Percentiles rank a stretch among this genome's conserved stretches.
Evolutionary conservation across 1,139 yeast species (phyloP).

Genomic region (Sugiyamaella sp.): DNA sequence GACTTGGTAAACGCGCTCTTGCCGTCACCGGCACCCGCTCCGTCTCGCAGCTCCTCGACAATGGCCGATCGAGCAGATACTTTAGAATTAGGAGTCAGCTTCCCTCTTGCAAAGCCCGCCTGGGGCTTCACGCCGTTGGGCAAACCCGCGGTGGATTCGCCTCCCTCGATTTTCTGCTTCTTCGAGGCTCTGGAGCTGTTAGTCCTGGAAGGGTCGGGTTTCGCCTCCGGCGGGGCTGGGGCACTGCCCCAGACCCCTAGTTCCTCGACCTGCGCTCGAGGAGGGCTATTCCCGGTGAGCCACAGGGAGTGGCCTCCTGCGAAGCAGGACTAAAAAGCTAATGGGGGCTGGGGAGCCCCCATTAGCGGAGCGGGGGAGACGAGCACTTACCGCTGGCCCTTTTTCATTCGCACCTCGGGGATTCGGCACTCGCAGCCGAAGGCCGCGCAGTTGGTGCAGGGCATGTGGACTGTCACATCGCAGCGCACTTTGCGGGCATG

Average conservation of each 20-base stretch:
- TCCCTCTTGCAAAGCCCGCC: conserved; percentile 2
- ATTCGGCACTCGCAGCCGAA: conserved; percentile 73
- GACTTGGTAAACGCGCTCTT: conserved; percentile 8
- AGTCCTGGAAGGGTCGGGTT: conserved; percentile 15
- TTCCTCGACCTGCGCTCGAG: conserved; percentile 3
- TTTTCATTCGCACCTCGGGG: conserved; percentile 57
- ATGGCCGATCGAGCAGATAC: conserved; percentile 23
- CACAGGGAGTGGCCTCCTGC: too few species aligned
- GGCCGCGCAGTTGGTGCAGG: conserved; percentile 76
- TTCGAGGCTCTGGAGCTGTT: conserved; percentile 2
- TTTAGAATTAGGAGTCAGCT: conserved; percentile 12
- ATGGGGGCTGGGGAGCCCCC: too few species aligned
- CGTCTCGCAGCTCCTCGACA: conserved; percentile 17
- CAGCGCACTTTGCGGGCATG: conserved; percentile 74
- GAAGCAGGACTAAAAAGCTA: too few species aligned
- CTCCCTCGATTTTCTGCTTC: conserved; percentile 5
- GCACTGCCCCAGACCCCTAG: conserved; percentile 8
- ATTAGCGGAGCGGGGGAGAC: too few species aligned
- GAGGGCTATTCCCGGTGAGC: too few species aligned
- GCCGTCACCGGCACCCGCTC: conserved; percentile 4
- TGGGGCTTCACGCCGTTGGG: not conserved
- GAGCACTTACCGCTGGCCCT: conserved; percentile 25
- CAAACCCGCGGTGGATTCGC: not conserved
- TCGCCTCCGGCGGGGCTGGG: conserved; percentile 12
- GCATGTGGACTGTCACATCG: conserved; percentile 69